A percentile compares a stretch with the other conserved stretches of the same genome.
Evolutionary conservation across 2,329 filamentous ascomycete genomes (phyloP).

Genomic region (Alternaria atra): DNA sequence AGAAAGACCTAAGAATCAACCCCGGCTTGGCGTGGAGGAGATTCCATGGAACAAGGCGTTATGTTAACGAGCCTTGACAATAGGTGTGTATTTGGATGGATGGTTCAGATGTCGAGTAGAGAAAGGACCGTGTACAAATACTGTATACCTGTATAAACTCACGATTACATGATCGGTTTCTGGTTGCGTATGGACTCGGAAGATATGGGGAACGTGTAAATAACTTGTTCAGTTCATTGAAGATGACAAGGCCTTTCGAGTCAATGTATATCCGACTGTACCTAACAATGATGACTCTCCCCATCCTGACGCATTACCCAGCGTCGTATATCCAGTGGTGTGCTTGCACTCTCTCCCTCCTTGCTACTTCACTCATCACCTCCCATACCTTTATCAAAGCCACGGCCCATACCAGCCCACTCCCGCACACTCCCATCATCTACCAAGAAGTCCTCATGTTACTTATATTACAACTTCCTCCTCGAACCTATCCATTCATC

Average conservation of each 20-base stretch:
- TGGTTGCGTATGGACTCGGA: not conserved
- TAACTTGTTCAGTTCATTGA: not conserved
- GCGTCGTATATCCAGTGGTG: too few species aligned
- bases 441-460: too few species aligned
- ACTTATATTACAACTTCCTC: too few species aligned
- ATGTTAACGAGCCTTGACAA: not conserved
- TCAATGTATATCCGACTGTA: not conserved
- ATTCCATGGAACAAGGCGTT: too few species aligned
- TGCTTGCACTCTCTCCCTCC: too few species aligned
- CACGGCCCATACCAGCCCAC: too few species aligned
- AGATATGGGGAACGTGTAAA: too few species aligned
- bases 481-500: not conserved
- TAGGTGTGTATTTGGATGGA: not conserved
- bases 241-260: not conserved
- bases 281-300: not conserved
- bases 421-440: not conserved
- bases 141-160: conserved; percentile 1
- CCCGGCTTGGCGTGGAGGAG: accelerated
- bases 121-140: not conserved
- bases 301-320: too few species aligned
- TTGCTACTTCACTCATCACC: too few species aligned
- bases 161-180: not conserved
- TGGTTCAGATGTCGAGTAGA: not conserved
- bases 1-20: not conserved
- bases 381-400: too few species aligned